Evolutionary conservation across 2,329 filamentous ascomycete genomes (phyloP).

Genomic region (Cordyceps tenuipes): DNA sequence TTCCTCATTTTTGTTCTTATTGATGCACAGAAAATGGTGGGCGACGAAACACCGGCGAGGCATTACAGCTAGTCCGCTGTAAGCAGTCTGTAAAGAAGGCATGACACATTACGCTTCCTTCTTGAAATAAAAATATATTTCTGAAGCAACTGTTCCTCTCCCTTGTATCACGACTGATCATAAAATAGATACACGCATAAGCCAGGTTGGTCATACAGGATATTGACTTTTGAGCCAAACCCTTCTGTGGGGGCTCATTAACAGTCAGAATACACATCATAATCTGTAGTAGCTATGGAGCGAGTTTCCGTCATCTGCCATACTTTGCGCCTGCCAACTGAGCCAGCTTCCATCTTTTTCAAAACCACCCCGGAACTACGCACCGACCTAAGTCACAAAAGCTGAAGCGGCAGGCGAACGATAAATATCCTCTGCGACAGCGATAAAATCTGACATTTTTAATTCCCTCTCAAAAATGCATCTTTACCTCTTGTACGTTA

Average conservation of each 20-base stretch:
- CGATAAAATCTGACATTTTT: not conserved
- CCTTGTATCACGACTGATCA: not conserved
- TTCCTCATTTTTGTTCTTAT: conserved; percentile 38
- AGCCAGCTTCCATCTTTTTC: not conserved
- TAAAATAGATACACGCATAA: not conserved
- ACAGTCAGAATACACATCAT: not conserved
- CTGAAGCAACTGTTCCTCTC: conserved; percentile 10
- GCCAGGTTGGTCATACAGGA: not conserved
- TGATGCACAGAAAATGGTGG: conserved; percentile 28
- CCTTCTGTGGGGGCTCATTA: not conserved
- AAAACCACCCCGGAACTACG: not conserved
- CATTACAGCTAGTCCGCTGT: conserved; percentile 30
- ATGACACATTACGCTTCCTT: conserved; percentile 33
- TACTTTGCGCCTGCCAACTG: not conserved
- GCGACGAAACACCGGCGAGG: conserved; percentile 27
- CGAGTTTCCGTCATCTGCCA: too few species aligned
- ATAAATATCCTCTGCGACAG: not conserved
- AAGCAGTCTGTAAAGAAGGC: conserved; percentile 29
- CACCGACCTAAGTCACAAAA: not conserved
- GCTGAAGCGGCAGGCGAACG: not conserved
- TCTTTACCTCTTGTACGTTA: not conserved
- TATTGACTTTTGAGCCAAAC: not conserved
- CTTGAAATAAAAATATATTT: conserved; percentile 27
- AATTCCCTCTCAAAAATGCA: not conserved
- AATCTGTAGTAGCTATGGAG: not conserved